Evolutionary conservation across 495 filamentous ascomycete species (phyloP).

Genomic region (Paragyromitra xinjiangensis): DNA sequence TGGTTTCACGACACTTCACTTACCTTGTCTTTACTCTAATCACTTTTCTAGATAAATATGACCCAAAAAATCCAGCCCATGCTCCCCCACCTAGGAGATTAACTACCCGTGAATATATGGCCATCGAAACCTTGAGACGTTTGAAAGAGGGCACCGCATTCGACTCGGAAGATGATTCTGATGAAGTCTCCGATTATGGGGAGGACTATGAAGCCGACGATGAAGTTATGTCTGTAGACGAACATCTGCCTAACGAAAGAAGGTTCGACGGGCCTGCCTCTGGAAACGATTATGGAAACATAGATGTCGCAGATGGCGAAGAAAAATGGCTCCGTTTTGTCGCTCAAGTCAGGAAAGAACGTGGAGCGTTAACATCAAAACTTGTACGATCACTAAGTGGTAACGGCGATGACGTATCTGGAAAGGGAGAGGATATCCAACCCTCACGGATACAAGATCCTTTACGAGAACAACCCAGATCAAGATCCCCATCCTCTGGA

Average conservation of each 20-base stretch:
- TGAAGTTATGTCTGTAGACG: slow-evolving; percentile 34
- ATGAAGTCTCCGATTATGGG: slow-evolving; percentile 33
- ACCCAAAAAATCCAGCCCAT: slow-evolving; percentile 43
- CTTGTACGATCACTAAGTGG: slow-evolving; percentile 10
- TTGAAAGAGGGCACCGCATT: slow-evolving; percentile 42
- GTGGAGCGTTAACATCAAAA: slow-evolving; percentile 10
- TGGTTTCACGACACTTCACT: background rate
- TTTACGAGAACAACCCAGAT: slow-evolving; percentile 24
- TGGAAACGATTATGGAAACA: slow-evolving; percentile 25
- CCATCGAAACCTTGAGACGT: slow-evolving; percentile 43
- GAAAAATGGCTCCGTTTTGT: slow-evolving; percentile 24
- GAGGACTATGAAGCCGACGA: slow-evolving; percentile 38
- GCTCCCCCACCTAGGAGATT: slow-evolving; percentile 42
- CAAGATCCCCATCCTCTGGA: slow-evolving; percentile 44
- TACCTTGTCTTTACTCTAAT: slow-evolving; percentile 9
- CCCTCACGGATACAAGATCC: slow-evolving; percentile 7
- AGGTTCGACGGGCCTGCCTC: slow-evolving; percentile 13
- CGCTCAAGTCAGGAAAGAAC: slow-evolving; percentile 20
- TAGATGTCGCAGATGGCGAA: slow-evolving; percentile 10
- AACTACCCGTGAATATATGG: slow-evolving; percentile 48
- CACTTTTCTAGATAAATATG: slow-evolving; percentile 29
- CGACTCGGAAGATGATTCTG: slow-evolving; percentile 37
- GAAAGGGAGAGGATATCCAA: slow-evolving; percentile 28
- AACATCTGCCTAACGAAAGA: slow-evolving; percentile 29
- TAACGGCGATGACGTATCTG: slow-evolving; percentile 20